Percentiles rank a stretch among this genome's conserved stretches.
phyloP scores from a whole-genome alignment of 2,329 filamentous ascomycete genomes.

The Capronia coronata region DNA sequence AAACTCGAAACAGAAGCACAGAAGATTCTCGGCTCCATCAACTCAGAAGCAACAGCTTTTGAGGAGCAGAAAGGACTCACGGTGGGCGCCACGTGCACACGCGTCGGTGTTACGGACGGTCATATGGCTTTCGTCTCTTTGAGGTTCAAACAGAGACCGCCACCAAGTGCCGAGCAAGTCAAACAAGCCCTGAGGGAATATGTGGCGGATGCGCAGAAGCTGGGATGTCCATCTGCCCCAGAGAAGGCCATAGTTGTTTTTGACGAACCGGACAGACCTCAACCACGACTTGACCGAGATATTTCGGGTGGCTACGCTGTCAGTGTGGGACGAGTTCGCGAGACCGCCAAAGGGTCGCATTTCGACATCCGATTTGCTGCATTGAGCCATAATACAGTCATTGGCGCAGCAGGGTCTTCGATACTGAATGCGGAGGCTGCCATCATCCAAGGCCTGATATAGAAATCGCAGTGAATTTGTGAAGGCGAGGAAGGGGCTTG shows the following conservation, averaged over 20 bases:
- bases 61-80: constrained; percentile 66
- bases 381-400: constrained; percentile 84
- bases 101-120: constrained; percentile 90
- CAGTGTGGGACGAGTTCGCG: constrained; percentile 77
- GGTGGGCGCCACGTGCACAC: constrained; percentile 83
- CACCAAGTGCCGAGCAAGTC: constrained; percentile 68
- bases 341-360: constrained; percentile 72
- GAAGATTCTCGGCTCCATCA: constrained; percentile 81
- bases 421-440: constrained; percentile 93
- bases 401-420: constrained; percentile 91
- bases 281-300: constrained; percentile 84
- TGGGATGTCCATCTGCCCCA: constrained; percentile 85
- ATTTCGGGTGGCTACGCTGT: constrained; percentile 81
- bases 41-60: constrained; percentile 65
- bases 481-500: no score
- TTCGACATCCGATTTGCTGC: constrained; percentile 96
- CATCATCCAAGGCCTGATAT: constrained; percentile 79
- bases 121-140: constrained; percentile 93
- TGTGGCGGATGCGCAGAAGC: constrained; percentile 68
- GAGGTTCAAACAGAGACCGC: constrained; percentile 67
- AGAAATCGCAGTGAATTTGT: no score
- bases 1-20: constrained; percentile 92
- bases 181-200: constrained; percentile 74
- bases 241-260: constrained; percentile 75
- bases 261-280: constrained; percentile 82